Evolutionary conservation across 2,329 filamentous ascomycete genomes (phyloP).

Genomic region (Oidium heveae): DNA sequence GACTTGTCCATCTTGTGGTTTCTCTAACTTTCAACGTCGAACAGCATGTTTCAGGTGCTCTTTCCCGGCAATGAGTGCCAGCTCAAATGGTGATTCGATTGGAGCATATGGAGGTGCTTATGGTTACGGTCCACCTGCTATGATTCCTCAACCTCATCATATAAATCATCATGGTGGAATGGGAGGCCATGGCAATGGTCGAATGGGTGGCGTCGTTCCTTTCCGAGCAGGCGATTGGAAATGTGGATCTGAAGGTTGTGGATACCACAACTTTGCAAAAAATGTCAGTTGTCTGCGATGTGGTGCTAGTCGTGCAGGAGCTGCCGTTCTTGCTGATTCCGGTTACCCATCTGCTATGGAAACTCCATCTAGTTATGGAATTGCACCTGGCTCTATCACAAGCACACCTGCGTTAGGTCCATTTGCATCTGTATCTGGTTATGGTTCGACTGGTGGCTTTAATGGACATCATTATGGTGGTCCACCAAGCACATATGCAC

Average conservation of each 20-base stretch:
- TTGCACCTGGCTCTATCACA: slow-evolving; percentile 70
- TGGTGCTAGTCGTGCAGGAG: slow-evolving; percentile 78
- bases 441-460: slow-evolving; percentile 38
- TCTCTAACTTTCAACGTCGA: slow-evolving; percentile 96
- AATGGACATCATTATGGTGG: slow-evolving; percentile 66
- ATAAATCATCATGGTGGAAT: slow-evolving; percentile 34
- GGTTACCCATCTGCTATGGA: slow-evolving; percentile 84
- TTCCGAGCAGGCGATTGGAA: slow-evolving; percentile 99
- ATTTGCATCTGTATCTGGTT: slow-evolving; percentile 42
- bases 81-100: slow-evolving; percentile 44
- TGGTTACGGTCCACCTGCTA: slow-evolving; percentile 48
- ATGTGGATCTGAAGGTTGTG: slow-evolving; percentile 88
- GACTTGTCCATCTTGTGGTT: slow-evolving; percentile 96
- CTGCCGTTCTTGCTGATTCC: slow-evolving; percentile 82
- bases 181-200: slow-evolving; percentile 46
- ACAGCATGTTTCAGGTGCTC: slow-evolving; percentile 98
- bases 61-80: slow-evolving; percentile 77
- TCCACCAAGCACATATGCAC: slow-evolving; percentile 66
- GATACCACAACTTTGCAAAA: slow-evolving; percentile 98
- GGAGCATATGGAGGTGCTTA: slow-evolving; percentile 35
- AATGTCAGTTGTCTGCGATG: slow-evolving; percentile 95
- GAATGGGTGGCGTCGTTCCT: slow-evolving; percentile 65
- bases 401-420: slow-evolving; percentile 57
- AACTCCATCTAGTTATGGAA: slow-evolving; percentile 54
- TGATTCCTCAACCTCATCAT: slow-evolving; percentile 58